Base-by-base conservation (phyloP, 306 rosid species). In the Pachyrhizus erosus region DNA sequence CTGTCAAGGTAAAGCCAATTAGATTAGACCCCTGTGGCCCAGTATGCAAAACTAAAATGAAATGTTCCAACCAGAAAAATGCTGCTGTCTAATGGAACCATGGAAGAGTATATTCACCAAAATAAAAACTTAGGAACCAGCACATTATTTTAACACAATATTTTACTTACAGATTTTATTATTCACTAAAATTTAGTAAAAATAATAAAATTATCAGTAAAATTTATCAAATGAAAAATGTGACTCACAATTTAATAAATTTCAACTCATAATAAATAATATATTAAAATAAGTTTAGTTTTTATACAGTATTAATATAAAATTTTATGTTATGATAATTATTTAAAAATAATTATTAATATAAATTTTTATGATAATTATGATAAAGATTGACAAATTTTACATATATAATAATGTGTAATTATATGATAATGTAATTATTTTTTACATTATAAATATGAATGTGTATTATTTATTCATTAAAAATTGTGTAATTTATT, bases 51-150 rank as follows among this genome's bases (percentile, higher is more conserved):
- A 12, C 64, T 3, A 43, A 60, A 75, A 2, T 33, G 37, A 40
- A 42, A 66, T 54, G 78, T 20, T 33, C 23, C 2, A 86, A 76
- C 26, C 29, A 5, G 70, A 42, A 70, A 80, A 69, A 83, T 86
- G 82, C 20, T 9, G 67, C n/a, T 24, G 60, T 37, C 62, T 17
- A 45, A 64, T 23, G 73, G 31, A 45, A 64, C 60, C 67, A 67
- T 52, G 23, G 9, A 48, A 11, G 29, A 71, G 75, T 49, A 18
- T 86, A 70, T 74, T 46, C 73, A 55, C 40, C 40, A 26, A 5
- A 60, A 18, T 60, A 11, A 58, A 58, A 58, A 58, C 33, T 26
- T 26, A 23, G 17, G 33, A 58, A 58, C 3, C 34, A 58, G 7
- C 66, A 24, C 31, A 24, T 58, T 58, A 8, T 23, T 23, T 24